Percentiles rank a stretch among this genome's conserved stretches.
Evolutionary conservation across 1,139 yeast species (phyloP).

Genomic region (Wickerhamiella infanticola): DNA sequence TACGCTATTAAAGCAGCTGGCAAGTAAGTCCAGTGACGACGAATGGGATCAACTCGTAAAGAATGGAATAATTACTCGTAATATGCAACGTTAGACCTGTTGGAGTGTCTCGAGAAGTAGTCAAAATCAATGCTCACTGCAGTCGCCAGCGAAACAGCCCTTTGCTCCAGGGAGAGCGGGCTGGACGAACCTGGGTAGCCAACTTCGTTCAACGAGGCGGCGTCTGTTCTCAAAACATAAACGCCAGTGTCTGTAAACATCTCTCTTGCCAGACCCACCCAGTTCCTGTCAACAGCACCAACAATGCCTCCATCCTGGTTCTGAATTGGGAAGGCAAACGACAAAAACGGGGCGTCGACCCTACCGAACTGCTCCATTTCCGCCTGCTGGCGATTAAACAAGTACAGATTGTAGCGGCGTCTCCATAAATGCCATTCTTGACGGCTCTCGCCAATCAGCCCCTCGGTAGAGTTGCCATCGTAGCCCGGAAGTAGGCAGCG

Average conservation of each 20-base stretch:
- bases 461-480: conserved; percentile 18
- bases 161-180: conserved; percentile 51
- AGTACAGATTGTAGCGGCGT: conserved; percentile 63
- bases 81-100: not conserved
- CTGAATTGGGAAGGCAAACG: conserved; percentile 70
- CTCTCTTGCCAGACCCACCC: conserved; percentile 91
- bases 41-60: not conserved
- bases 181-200: conserved; percentile 19
- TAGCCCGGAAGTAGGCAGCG: conserved; percentile 45
- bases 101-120: conserved; percentile 77
- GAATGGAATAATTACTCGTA: not conserved
- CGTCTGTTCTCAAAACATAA: conserved; percentile 42
- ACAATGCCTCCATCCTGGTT: conserved; percentile 44
- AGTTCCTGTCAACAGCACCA: conserved; percentile 76
- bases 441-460: conserved; percentile 60
- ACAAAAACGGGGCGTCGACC: conserved; percentile 72
- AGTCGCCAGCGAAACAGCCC: conserved; percentile 72
- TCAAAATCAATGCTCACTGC: conserved; percentile 91
- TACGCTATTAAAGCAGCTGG: conserved; percentile 31
- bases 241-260: conserved; percentile 90
- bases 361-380: conserved; percentile 60
- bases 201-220: conserved; percentile 14
- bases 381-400: conserved; percentile 17
- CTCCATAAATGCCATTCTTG: conserved; percentile 96
- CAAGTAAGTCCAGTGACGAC: conserved; percentile 6